Conservation (phyloP, 306 rosid genomes). For the Prosopis cineraria region DNA sequence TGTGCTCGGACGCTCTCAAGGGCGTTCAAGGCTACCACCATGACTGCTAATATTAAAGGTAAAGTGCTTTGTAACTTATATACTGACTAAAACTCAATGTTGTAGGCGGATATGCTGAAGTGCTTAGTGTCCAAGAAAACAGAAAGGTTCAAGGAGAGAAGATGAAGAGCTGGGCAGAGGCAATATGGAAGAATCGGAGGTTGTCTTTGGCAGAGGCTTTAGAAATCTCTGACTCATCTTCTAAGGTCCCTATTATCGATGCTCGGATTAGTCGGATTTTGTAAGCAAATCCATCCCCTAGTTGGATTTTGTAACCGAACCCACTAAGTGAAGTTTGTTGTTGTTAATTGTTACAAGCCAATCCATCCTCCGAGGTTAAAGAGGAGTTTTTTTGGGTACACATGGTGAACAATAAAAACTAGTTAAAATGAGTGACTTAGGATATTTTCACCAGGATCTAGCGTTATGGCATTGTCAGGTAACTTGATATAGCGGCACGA, state of each 20-base stretch:
- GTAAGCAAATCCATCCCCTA: conserved; percentile 37
- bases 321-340: too few species aligned
- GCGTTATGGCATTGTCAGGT: neutral
- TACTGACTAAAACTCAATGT: conserved; percentile 25
- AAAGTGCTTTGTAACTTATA: neutral
- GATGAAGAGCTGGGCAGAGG: conserved; percentile 63
- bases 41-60: conserved; percentile 3
- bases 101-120: conserved; percentile 79
- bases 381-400: neutral
- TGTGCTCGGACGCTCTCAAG: neutral
- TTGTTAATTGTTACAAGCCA: neutral
- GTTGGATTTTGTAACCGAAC: neutral
- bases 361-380: conserved; percentile 1
- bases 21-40: neutral
- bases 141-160: conserved; percentile 74
- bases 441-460: neutral
- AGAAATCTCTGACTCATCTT: conserved; percentile 50
- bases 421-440: too few species aligned
- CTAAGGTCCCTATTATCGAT: conserved; percentile 55
- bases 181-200: conserved; percentile 62
- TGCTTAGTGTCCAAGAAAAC: conserved; percentile 71
- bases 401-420: neutral
- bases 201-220: conserved; percentile 74
- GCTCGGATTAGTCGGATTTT: conserved; percentile 70
- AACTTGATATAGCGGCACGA: conserved; percentile 3